Evolutionary conservation across 371 early-diverging fungal species (phyloP).

Genomic region (Rhizopus delemar): DNA sequence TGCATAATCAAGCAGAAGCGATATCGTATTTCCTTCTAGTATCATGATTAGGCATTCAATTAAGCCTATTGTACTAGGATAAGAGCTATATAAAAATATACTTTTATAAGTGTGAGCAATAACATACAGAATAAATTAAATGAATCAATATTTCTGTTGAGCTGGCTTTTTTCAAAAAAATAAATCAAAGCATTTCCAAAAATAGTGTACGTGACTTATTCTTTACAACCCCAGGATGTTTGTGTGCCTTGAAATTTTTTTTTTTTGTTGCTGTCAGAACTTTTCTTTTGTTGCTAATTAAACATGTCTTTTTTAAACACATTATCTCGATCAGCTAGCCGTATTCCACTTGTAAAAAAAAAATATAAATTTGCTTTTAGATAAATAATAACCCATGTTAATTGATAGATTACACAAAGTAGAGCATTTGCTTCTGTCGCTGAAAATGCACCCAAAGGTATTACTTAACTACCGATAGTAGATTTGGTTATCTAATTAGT

Average conservation of each 20-base stretch:
- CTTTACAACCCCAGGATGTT: conserved; percentile 8
- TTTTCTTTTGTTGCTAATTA: conserved; percentile 8
- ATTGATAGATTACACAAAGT: conserved; percentile 17
- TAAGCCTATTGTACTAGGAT: too few relatives aligned
- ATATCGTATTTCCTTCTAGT: too few relatives aligned
- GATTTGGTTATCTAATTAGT: not conserved
- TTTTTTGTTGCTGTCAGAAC: not conserved
- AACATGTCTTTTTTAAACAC: conserved; percentile 8
- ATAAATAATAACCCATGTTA: not conserved
- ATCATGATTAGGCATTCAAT: too few relatives aligned
- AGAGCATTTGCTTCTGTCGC: conserved; percentile 30
- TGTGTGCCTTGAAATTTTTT: conserved; percentile 7
- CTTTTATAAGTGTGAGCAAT: too few relatives aligned
- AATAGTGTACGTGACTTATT: conserved; percentile 8
- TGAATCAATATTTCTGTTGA: too few relatives aligned
- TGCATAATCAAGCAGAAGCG: too few relatives aligned
- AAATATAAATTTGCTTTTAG: not conserved
- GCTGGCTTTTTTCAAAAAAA: too few relatives aligned
- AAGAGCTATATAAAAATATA: too few relatives aligned
- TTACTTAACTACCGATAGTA: not conserved
- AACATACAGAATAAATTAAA: too few relatives aligned
- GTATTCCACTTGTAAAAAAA: not conserved
- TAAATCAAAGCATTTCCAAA: not conserved
- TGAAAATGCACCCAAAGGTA: conserved; percentile 27
- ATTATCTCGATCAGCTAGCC: not conserved